Conservation (phyloP, 2,329 filamentous ascomycete species). For the Coniella lustricola region DNA sequence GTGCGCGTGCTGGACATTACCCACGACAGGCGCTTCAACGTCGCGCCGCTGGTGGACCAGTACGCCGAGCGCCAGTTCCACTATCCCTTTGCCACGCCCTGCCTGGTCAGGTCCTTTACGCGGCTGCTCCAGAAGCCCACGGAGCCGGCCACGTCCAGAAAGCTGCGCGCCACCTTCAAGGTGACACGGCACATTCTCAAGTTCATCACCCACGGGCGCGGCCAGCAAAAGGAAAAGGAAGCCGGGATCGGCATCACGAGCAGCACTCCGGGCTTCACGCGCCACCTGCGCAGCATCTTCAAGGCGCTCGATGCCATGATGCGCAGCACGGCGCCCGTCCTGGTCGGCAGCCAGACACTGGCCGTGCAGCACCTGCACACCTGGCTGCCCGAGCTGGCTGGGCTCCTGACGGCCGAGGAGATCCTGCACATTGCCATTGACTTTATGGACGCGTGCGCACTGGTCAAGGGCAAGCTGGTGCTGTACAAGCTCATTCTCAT, state of each 20-base stretch:
- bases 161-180: constrained; percentile 86
- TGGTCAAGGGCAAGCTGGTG: constrained; percentile 83
- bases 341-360: constrained; percentile 91
- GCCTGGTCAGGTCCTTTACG: constrained; percentile 78
- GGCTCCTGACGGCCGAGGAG: constrained; percentile 71
- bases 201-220: constrained; percentile 85
- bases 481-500: constrained; percentile 90
- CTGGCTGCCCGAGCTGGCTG: constrained; percentile 87
- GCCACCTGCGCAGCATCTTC: constrained; percentile 81
- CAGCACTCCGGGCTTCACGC: constrained; percentile 65
- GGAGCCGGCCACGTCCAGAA: constrained; percentile 75
- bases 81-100: constrained; percentile 86
- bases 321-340: constrained; percentile 73
- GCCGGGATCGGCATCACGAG: constrained; percentile 78
- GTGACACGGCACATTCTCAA: constrained; percentile 89
- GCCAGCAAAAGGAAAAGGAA: constrained; percentile 83
- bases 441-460: constrained; percentile 84
- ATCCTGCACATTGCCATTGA: constrained; percentile 87
- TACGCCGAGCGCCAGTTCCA: constrained; percentile 87
- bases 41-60: constrained; percentile 82
- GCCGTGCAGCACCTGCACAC: constrained; percentile 94
- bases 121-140: constrained; percentile 75
- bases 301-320: constrained; percentile 85
- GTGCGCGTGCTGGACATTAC: constrained; percentile 89
- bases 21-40: constrained; percentile 87